A percentile compares a stretch with the other conserved stretches of the same genome.
Evolutionary conservation across 1,139 yeast genomes (phyloP).

Genomic region (Lodderomyces oxycetoniae): DNA sequence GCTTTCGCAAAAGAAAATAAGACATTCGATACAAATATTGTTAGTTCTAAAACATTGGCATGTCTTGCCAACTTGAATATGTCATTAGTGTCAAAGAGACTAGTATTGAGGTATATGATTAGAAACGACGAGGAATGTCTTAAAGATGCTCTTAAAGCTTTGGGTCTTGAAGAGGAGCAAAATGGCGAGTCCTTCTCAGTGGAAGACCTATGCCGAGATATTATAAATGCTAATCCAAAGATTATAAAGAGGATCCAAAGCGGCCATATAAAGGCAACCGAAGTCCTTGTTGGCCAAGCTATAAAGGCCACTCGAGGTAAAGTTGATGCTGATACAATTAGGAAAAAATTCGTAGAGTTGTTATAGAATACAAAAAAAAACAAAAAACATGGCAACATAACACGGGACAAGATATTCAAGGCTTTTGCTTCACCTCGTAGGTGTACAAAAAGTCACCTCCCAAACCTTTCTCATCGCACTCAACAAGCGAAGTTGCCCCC

Average conservation of each 20-base stretch:
- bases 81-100: constrained; percentile 57
- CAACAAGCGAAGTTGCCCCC: not conserved
- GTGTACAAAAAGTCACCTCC: constrained; percentile 14
- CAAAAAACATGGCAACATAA: not conserved
- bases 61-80: constrained; percentile 23
- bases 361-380: constrained; percentile 1
- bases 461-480: constrained; percentile 3
- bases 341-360: constrained; percentile 18
- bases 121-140: constrained; percentile 41
- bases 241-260: constrained; percentile 52
- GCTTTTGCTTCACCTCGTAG: constrained; percentile 13
- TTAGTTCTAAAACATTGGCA: constrained; percentile 27
- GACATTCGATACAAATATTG: constrained; percentile 29
- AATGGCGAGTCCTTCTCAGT: not conserved
- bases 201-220: constrained; percentile 44
- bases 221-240: constrained; percentile 48
- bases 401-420: not conserved
- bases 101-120: constrained; percentile 56
- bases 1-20: constrained; percentile 51
- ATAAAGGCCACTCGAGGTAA: constrained; percentile 76
- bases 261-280: constrained; percentile 64
- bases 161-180: constrained; percentile 1
- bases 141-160: constrained; percentile 36
- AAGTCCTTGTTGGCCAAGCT: constrained; percentile 77
- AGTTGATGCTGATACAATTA: constrained; percentile 46